phyloP scores from a whole-genome alignment of 139 green algal genomes.

The Coelastrella sp. region DNA sequence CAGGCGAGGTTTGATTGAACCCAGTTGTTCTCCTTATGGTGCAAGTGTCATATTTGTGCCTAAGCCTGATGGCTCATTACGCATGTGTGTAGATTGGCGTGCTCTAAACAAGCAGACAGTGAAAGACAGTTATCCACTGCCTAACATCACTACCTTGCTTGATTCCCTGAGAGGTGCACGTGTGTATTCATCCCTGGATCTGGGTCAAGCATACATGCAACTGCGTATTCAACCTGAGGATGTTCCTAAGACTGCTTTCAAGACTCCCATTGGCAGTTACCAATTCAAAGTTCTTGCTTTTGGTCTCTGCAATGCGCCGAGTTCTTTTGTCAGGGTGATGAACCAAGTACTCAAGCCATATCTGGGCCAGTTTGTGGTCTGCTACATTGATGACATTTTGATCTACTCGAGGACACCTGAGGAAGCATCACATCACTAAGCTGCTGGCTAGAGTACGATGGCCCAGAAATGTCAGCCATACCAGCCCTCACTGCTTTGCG shows the following conservation, averaged over 20 bases:
- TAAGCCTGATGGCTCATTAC: conserved; percentile 68
- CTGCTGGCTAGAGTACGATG: neutral
- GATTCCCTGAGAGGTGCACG: no score
- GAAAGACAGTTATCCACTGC: no score
- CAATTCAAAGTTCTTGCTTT: neutral
- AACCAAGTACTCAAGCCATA: neutral
- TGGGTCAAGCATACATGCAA: no score
- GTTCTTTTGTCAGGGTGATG: neutral
- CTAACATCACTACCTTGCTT: no score
- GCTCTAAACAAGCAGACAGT: conserved; percentile 46
- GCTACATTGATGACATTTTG: neutral
- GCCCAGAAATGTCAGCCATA: neutral
- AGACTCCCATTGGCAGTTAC: neutral
- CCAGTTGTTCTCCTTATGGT: conserved; percentile 47
- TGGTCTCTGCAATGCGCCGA: neutral
- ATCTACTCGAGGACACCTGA: neutral
- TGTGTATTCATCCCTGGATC: no score
- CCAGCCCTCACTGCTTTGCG: neutral
- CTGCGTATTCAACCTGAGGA: no score
- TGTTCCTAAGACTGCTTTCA: no score
- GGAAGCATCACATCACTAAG: neutral
- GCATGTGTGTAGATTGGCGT: conserved; percentile 63
- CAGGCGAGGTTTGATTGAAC: conserved; percentile 32
- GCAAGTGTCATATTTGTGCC: conserved; percentile 55
- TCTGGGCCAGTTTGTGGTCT: neutral